phyloP scores from a whole-genome alignment of 768 basidiomycete species.

The Mycena maculata region DNA sequence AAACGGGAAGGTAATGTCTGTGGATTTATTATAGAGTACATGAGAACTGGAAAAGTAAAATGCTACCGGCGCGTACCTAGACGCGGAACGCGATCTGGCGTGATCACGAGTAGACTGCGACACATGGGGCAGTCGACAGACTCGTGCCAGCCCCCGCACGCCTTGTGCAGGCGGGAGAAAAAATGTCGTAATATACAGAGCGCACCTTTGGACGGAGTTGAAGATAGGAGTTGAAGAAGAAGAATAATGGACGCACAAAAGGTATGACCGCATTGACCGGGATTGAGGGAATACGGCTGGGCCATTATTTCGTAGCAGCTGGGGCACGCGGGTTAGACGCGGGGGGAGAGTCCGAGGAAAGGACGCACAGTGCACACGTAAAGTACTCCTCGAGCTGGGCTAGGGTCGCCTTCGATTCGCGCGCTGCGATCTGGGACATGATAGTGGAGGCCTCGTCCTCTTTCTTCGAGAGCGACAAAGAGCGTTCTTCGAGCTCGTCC shows the following conservation, averaged over 20 bases:
- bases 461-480: conserved; percentile 49
- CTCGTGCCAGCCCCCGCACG: conserved; percentile 77
- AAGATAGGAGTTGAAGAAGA: too few relatives aligned
- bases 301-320: conserved; percentile 79
- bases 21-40: background rate
- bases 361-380: conserved; percentile 69
- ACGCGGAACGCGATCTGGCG: conserved; percentile 65
- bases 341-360: conserved; percentile 11
- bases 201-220: conserved; percentile 40
- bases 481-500: conserved; percentile 55
- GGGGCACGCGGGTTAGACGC: conserved; percentile 13
- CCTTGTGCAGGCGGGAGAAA: conserved; percentile 72
- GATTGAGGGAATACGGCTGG: conserved; percentile 66
- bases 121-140: conserved; percentile 76
- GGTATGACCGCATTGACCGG: conserved; percentile 71
- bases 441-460: conserved; percentile 56
- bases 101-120: conserved; percentile 63
- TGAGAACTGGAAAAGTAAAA: background rate
- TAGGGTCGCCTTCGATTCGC: conserved; percentile 56
- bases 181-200: conserved; percentile 76
- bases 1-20: conserved; percentile 68
- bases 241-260: conserved; percentile 64
- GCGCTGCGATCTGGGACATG: conserved; percentile 55
- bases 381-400: conserved; percentile 71
- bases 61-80: conserved; percentile 31